Conservation (phyloP, 306 rosid genomes). For the Inga oerstediana region DNA sequence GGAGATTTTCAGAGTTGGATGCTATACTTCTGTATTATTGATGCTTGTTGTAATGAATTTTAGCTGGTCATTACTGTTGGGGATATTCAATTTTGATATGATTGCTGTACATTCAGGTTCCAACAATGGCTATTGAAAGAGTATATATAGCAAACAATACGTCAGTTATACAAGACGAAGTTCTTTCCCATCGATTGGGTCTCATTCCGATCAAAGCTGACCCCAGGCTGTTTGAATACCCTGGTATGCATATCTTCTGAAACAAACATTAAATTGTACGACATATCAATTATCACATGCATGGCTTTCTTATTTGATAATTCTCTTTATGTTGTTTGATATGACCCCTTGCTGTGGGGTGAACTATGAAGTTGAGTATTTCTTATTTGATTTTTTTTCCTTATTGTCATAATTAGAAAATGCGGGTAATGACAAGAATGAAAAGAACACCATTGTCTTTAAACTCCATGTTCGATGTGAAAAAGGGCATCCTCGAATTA, state of each 20-base stretch:
- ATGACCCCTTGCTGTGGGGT: background rate
- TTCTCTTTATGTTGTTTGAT: constrained; percentile 11
- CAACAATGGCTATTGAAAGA: constrained; percentile 98
- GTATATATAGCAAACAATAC: constrained; percentile 87
- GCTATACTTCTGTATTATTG: background rate
- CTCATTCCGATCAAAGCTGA: constrained; percentile 84
- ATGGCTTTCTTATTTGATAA: constrained; percentile 22
- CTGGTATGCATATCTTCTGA: constrained; percentile 58
- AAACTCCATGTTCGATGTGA: constrained; percentile 68
- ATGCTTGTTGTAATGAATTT: background rate
- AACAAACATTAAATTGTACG: constrained; percentile 8
- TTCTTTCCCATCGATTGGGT: constrained; percentile 95
- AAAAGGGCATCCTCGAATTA: constrained; percentile 46
- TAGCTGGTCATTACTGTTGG: constrained; percentile 1
- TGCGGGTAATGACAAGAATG: constrained; percentile 62
- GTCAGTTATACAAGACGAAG: constrained; percentile 89
- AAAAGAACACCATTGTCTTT: constrained; percentile 90
- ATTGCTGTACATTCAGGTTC: constrained; percentile 57
- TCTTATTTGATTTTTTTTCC: background rate
- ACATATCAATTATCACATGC: constrained; percentile 5
- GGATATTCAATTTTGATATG: constrained; percentile 28
- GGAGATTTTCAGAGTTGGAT: background rate
- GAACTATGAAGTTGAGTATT: constrained; percentile 21
- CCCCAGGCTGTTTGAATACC: constrained; percentile 83
- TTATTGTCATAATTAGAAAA: constrained; percentile 46